Percentiles rank a stretch among this genome's conserved stretches.
Conservation (phyloP, 768 basidiomycete species). For the Floccularia luteovirens region DNA sequence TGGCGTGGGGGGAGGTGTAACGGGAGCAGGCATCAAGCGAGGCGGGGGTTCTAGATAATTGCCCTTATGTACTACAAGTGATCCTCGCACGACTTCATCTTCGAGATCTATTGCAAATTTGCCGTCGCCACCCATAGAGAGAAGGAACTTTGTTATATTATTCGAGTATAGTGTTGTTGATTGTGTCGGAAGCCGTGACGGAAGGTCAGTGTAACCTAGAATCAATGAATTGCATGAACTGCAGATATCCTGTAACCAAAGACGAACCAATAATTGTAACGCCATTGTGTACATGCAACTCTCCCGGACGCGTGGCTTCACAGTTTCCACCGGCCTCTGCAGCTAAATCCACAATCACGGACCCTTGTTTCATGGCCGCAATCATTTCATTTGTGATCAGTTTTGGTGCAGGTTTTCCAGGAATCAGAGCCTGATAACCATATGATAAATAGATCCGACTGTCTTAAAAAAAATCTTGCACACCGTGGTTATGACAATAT, state of each 20-base stretch:
- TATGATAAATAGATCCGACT: not conserved
- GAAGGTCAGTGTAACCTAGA: slow-evolving; percentile 75
- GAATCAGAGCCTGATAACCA: slow-evolving; percentile 60
- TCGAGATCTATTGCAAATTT: slow-evolving; percentile 62
- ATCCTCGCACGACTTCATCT: slow-evolving; percentile 82
- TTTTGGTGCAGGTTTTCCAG: slow-evolving; percentile 82
- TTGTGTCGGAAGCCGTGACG: slow-evolving; percentile 85
- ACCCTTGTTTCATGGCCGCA: slow-evolving; percentile 87
- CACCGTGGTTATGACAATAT: slow-evolving; percentile 83
- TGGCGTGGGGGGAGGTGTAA: slow-evolving; percentile 41
- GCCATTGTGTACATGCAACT: slow-evolving; percentile 59
- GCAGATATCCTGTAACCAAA: not conserved
- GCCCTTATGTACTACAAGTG: slow-evolving; percentile 68
- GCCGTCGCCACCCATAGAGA: slow-evolving; percentile 64
- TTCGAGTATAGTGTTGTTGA: slow-evolving; percentile 88
- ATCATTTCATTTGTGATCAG: slow-evolving; percentile 83
- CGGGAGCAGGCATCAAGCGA: slow-evolving; percentile 58
- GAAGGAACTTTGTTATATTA: slow-evolving; percentile 84
- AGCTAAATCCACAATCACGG: slow-evolving; percentile 81
- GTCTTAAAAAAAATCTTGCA: slow-evolving; percentile 10
- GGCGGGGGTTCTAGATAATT: slow-evolving; percentile 59
- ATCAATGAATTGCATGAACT: slow-evolving; percentile 1
- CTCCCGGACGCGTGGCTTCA: slow-evolving; percentile 72
- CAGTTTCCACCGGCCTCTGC: slow-evolving; percentile 91
- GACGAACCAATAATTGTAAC: slow-evolving; percentile 72